Percentiles rank a stretch among this genome's conserved stretches.
These are phyloP conservation scores for Ophiostoma populinum DNA, from an alignment of 2,329 filamentous ascomycete species.

Conservation along the genomic window DNA sequence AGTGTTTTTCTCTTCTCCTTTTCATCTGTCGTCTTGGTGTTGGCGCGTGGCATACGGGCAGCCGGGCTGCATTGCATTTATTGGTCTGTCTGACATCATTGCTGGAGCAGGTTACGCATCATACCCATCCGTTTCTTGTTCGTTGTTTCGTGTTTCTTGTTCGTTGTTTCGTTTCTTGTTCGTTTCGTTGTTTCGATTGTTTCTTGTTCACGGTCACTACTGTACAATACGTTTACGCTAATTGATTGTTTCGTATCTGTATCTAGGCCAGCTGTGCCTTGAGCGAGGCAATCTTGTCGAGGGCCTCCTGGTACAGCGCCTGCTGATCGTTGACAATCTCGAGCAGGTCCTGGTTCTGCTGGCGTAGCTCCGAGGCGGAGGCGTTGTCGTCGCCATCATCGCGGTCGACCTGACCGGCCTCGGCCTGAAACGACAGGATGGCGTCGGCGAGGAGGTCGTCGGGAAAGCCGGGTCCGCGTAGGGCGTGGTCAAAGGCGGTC, in stretches of 20 bases:
- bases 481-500: slow-evolving; percentile 25
- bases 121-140: too few relatives aligned
- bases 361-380: slow-evolving; percentile 14
- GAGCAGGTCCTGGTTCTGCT: slow-evolving; percentile 22
- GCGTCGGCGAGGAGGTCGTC: slow-evolving; percentile 30
- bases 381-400: slow-evolving; percentile 12
- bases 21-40: too few relatives aligned
- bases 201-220: background rate
- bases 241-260: too few relatives aligned
- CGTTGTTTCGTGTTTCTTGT: too few relatives aligned
- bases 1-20: too few relatives aligned
- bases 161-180: too few relatives aligned
- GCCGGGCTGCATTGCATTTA: too few relatives aligned
- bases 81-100: too few relatives aligned
- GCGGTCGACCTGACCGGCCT: slow-evolving; percentile 9
- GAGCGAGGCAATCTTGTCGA: slow-evolving; percentile 15
- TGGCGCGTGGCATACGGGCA: too few relatives aligned
- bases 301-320: slow-evolving; percentile 18
- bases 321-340: slow-evolving; percentile 23
- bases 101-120: too few relatives aligned
- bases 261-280: slow-evolving; percentile 10
- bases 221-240: background rate
- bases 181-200: too few relatives aligned
- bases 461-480: slow-evolving; percentile 30
- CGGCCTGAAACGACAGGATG: slow-evolving; percentile 27